phyloP scores from a whole-genome alignment of 371 early-diverging fungal species.

The Mortierella sp. region DNA sequence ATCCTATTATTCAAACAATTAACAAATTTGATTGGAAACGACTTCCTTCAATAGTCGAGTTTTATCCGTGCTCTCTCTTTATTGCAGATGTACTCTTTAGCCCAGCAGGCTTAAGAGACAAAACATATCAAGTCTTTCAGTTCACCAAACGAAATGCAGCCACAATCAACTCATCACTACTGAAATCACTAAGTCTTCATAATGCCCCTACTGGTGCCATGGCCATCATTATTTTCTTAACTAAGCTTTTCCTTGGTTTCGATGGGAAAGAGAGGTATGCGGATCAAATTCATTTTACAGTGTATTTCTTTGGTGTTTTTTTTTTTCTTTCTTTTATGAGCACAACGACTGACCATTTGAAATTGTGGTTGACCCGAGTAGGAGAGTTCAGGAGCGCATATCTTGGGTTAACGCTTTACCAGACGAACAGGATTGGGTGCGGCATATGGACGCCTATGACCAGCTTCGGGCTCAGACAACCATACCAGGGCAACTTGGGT shows the following conservation, averaged over 20 bases:
- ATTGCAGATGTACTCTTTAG: background rate
- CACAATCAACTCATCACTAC: background rate
- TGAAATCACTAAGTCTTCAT: background rate
- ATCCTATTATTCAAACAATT: background rate
- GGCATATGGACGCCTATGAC: constrained; percentile 24
- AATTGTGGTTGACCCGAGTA: background rate
- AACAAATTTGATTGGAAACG: background rate
- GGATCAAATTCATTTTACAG: constrained; percentile 7
- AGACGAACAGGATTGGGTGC: constrained; percentile 22
- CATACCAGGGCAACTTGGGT: constrained; percentile 24
- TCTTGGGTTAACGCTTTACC: constrained; percentile 31
- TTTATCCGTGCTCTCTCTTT: background rate
- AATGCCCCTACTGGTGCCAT: constrained; percentile 13
- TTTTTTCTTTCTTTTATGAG: constrained; percentile 1
- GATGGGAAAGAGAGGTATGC: constrained; percentile 41
- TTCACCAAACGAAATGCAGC: background rate
- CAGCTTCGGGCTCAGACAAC: constrained; percentile 17
- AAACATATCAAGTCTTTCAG: background rate
- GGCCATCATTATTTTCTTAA: constrained; percentile 29
- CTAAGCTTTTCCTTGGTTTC: constrained; percentile 38
- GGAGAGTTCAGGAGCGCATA: background rate
- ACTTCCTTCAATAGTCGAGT: background rate
- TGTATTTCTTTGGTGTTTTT: background rate
- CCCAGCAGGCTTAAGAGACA: background rate
- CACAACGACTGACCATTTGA: background rate